phyloP scores from a whole-genome alignment of 129 eudicot species.

The Artemisia annua region DNA sequence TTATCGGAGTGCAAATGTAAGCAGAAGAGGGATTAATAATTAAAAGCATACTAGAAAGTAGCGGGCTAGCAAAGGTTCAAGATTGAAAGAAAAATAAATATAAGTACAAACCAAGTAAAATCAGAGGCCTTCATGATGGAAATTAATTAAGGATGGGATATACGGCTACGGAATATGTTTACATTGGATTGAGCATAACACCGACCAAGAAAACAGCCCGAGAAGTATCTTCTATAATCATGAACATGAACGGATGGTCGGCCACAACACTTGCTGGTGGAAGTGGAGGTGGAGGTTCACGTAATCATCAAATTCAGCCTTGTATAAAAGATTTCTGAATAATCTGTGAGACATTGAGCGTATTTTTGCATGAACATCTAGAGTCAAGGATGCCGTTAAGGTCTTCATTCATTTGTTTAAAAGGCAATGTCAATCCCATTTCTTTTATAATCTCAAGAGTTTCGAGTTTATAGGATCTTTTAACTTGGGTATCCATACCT shows the following conservation, averaged over 20 bases:
- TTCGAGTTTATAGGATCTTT: background rate
- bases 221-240: background rate
- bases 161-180: background rate
- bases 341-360: no score
- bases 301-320: no score
- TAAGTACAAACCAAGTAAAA: no score
- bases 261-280: background rate
- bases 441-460: background rate
- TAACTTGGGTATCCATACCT: slow-evolving; percentile 1
- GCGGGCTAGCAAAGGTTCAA: no score
- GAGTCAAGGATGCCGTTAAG: background rate
- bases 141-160: background rate
- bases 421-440: background rate
- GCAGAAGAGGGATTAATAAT: no score
- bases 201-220: background rate
- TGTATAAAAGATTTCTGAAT: no score
- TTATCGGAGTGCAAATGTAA: no score
- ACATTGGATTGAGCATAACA: background rate
- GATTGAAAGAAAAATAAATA: no score
- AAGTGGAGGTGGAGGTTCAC: background rate
- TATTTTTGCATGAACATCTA: no score
- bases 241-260: background rate
- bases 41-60: no score
- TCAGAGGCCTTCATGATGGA: background rate
- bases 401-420: background rate